These are phyloP conservation scores for Pseudopyricularia cyperi DNA, from an alignment of 2,329 filamentous ascomycete species.

Conservation along the genomic window DNA sequence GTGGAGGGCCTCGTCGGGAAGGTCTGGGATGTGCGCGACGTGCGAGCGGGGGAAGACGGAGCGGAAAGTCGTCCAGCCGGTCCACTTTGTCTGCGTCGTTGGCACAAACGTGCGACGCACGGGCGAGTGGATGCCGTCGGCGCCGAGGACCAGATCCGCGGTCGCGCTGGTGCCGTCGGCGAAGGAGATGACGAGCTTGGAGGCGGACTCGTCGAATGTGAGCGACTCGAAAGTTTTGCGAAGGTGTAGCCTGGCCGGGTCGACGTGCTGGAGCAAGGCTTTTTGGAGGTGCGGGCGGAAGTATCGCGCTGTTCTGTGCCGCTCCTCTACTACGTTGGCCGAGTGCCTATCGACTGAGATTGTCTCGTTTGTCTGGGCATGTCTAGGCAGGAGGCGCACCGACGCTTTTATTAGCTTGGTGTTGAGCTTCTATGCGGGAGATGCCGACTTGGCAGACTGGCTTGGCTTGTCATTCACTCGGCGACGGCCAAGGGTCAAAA, in stretches of 20 bases:
- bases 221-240: conserved; percentile 26
- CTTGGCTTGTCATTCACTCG: no score
- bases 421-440: no score
- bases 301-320: conserved; percentile 29
- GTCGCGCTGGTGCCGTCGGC: conserved; percentile 28
- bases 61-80: conserved; percentile 28
- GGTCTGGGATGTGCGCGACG: conserved; percentile 22
- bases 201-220: conserved; percentile 12
- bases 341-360: conserved; percentile 27
- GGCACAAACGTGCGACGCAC: conserved; percentile 30
- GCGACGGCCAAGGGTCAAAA: no score
- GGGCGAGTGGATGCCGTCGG: conserved; percentile 38
- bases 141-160: conserved; percentile 35
- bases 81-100: conserved; percentile 23
- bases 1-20: conserved; percentile 28
- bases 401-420: no score
- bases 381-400: conserved; percentile 14
- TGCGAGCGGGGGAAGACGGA: conserved; percentile 28
- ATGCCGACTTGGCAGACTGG: no score
- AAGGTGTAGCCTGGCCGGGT: conserved; percentile 25
- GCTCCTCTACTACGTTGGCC: conserved; percentile 18
- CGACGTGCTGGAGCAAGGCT: conserved; percentile 30
- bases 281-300: conserved; percentile 35
- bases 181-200: conserved; percentile 26
- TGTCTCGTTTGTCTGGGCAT: conserved; percentile 29